phyloP scores from a whole-genome alignment of 768 basidiomycete species.

The Gyrodon lividus region DNA sequence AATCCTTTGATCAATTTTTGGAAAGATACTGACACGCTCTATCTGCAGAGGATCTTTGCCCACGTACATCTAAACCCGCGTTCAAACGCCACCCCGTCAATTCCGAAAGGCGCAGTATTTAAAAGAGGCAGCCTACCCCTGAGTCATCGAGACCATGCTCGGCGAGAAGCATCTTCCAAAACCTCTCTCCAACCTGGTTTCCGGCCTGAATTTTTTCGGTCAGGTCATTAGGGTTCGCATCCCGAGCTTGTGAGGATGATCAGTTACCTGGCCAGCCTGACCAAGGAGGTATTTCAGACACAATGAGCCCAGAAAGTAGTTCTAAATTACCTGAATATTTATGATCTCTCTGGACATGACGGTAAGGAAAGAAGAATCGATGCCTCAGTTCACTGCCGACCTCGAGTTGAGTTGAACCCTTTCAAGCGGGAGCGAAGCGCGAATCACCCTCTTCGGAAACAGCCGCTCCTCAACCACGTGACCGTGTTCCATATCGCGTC shows the following conservation, averaged over 20 bases:
- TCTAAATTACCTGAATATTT: conserved; percentile 63
- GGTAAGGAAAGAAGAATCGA: conserved; percentile 17
- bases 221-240: conserved; percentile 16
- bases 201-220: conserved; percentile 49
- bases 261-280: conserved; percentile 68
- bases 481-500: conserved; percentile 20
- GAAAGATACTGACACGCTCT: conserved; percentile 52
- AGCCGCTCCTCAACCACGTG: conserved; percentile 22
- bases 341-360: conserved; percentile 78
- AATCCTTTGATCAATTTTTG: background rate
- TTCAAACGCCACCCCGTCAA: conserved; percentile 17
- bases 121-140: conserved; percentile 47
- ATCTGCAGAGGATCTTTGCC: conserved; percentile 77
- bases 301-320: background rate
- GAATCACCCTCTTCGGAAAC: conserved; percentile 15
- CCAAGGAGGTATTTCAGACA: conserved; percentile 9
- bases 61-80: conserved; percentile 51
- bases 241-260: background rate
- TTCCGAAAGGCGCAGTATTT: conserved; percentile 7
- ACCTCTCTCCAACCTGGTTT: conserved; percentile 79
- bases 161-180: conserved; percentile 85
- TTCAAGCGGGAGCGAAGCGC: conserved; percentile 10
- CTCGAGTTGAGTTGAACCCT: conserved; percentile 11
- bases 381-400: conserved; percentile 2
- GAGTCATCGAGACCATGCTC: conserved; percentile 79